Conservation (phyloP, 2,329 filamentous ascomycete genomes). For the Lachnum nothofagi region DNA sequence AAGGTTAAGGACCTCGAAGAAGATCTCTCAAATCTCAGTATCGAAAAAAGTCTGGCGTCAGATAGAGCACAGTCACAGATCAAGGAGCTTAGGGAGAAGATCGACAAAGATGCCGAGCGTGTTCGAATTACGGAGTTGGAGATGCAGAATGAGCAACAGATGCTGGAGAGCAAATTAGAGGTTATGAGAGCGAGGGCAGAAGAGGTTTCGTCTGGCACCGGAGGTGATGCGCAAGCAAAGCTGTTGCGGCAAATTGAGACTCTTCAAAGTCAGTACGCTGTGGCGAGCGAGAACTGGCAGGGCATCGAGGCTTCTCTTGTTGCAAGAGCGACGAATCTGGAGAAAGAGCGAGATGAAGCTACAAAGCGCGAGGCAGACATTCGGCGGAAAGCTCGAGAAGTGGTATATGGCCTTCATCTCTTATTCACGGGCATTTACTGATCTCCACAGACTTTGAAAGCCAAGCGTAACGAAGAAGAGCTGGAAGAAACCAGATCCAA, state of each 20-base stretch:
- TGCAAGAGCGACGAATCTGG: constrained; percentile 68
- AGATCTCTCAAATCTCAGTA: constrained; percentile 58
- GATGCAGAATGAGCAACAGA: constrained; percentile 68
- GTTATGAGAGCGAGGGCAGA: constrained; percentile 79
- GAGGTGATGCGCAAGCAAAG: constrained; percentile 81
- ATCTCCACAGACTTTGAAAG: constrained; percentile 55
- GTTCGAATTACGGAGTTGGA: constrained; percentile 67
- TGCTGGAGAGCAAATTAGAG: constrained; percentile 85
- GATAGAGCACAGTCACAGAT: constrained; percentile 67
- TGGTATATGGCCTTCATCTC: constrained; percentile 48
- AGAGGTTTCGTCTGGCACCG: constrained; percentile 77
- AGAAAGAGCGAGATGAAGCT: constrained; percentile 87
- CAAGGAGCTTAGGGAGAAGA: constrained; percentile 67
- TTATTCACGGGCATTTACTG: constrained; percentile 21
- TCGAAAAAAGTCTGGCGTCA: constrained; percentile 70
- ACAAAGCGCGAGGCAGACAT: constrained; percentile 78
- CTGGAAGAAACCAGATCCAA: constrained; percentile 64
- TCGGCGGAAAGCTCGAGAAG: constrained; percentile 81
- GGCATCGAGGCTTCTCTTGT: constrained; percentile 85
- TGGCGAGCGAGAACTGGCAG: constrained; percentile 96
- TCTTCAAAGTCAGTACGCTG: constrained; percentile 87
- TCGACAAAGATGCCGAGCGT: constrained; percentile 67
- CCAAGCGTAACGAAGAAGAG: constrained; percentile 66
- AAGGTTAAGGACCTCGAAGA: constrained; percentile 52
- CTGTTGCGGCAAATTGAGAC: constrained; percentile 91